A percentile compares a stretch with the other conserved stretches of the same genome.
phyloP scores from a whole-genome alignment of 306 rosid genomes.

The Clitoria ternatea region DNA sequence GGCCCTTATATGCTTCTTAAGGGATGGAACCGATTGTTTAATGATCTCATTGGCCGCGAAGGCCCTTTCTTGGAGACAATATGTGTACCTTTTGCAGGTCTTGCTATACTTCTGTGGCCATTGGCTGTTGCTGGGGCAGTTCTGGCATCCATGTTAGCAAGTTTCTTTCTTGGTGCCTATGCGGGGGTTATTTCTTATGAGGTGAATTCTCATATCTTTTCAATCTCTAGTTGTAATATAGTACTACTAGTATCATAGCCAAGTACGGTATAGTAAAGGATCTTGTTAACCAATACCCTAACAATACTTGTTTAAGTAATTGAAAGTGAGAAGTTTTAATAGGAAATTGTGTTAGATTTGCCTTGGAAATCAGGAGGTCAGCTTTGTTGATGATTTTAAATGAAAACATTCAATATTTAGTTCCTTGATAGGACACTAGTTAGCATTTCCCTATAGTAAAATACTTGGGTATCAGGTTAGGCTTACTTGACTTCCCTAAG shows the following conservation, averaged over 20 bases:
- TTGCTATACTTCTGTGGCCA: conserved; percentile 93
- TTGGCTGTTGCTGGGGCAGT: conserved; percentile 83
- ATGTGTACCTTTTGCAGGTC: conserved; percentile 98
- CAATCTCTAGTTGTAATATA: not conserved
- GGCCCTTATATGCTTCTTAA: conserved; percentile 82
- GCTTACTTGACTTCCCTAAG: not conserved
- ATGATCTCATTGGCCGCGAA: conserved; percentile 96
- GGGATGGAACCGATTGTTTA: conserved; percentile 95
- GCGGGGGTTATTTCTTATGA: conserved; percentile 84
- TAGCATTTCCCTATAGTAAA: too few species aligned
- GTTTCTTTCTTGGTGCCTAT: conserved; percentile 77
- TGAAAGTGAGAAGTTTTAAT: too few species aligned
- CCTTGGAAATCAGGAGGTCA: too few species aligned
- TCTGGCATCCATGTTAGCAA: conserved; percentile 57
- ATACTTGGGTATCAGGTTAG: too few species aligned
- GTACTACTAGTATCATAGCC: not conserved
- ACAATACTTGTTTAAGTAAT: too few species aligned
- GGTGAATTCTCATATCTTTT: conserved; percentile 42
- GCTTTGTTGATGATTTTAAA: too few species aligned
- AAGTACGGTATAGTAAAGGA: conserved; percentile 9
- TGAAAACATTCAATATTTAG: too few species aligned
- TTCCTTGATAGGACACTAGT: too few species aligned
- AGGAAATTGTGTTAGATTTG: too few species aligned
- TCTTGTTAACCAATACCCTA: too few species aligned
- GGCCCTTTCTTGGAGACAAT: conserved; percentile 99